A percentile compares a stretch with the other conserved stretches of the same genome.
Conservation (phyloP, 2,329 filamentous ascomycete species). For the Fusarium redolens region DNA sequence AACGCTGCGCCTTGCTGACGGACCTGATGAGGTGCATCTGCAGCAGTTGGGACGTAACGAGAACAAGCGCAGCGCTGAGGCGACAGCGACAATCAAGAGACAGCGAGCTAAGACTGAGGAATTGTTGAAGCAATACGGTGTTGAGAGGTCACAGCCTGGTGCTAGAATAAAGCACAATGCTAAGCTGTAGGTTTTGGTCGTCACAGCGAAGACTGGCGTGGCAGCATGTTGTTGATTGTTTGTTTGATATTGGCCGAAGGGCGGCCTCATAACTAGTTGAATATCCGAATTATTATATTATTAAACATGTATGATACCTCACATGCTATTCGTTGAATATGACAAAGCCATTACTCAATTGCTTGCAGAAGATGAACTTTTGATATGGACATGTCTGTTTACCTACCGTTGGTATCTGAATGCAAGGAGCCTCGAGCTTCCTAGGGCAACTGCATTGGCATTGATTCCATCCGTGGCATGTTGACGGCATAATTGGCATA, state of each 20-base stretch:
- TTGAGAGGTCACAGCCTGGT: constrained; percentile 61
- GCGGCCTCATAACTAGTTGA: constrained; percentile 1
- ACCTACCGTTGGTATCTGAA: not conserved
- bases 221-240: not conserved
- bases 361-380: not conserved
- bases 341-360: not conserved
- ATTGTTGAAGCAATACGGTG: constrained; percentile 70
- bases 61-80: constrained; percentile 74
- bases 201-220: constrained; percentile 18
- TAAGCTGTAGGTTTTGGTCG: constrained; percentile 56
- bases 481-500: not conserved
- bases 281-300: not conserved
- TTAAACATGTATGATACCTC: constrained; percentile 1
- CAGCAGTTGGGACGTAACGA: constrained; percentile 84
- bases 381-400: not conserved
- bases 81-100: constrained; percentile 69
- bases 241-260: not conserved
- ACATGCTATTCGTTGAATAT: not conserved
- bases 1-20: constrained; percentile 88
- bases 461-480: not conserved
- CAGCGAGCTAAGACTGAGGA: constrained; percentile 74
- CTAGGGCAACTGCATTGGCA: not conserved
- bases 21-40: constrained; percentile 94
- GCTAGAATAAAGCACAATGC: constrained; percentile 59
- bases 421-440: not conserved